phyloP scores from a whole-genome alignment of 345 rosid species.

The Lepidium aucheri region DNA sequence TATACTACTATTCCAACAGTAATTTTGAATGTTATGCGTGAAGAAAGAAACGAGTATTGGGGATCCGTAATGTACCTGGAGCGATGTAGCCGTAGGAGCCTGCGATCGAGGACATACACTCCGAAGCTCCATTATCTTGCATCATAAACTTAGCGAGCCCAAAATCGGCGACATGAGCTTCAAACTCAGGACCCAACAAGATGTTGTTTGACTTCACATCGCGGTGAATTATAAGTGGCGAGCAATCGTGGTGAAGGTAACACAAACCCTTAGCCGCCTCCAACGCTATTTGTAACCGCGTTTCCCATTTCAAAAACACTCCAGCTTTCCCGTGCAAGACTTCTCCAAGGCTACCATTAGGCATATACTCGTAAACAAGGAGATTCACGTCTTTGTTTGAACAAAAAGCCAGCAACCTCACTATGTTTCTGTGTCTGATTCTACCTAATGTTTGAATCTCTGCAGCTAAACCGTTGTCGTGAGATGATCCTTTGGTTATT shows the following conservation, averaged over 20 bases:
- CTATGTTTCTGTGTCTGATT: constrained; percentile 89
- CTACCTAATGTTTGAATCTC: constrained; percentile 83
- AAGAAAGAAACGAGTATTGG: not conserved
- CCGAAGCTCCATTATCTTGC: constrained; percentile 67
- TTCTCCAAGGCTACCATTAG: constrained; percentile 90
- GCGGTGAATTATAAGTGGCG: constrained; percentile 78
- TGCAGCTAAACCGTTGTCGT: constrained; percentile 79
- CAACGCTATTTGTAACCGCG: constrained; percentile 70
- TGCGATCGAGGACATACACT: constrained; percentile 95
- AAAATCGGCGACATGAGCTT: constrained; percentile 97
- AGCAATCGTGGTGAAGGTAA: constrained; percentile 92
- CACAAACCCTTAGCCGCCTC: constrained; percentile 93
- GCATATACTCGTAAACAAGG: constrained; percentile 90
- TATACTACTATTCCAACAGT: too few relatives aligned
- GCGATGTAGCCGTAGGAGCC: constrained; percentile 98
- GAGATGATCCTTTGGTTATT: constrained; percentile 54
- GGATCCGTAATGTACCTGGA: constrained; percentile 52
- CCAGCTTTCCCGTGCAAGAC: constrained; percentile 80
- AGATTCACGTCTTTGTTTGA: constrained; percentile 77
- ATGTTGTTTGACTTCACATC: constrained; percentile 96
- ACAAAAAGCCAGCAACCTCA: constrained; percentile 74
- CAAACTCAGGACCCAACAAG: constrained; percentile 67
- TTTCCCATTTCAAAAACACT: constrained; percentile 55
- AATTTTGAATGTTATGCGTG: too few relatives aligned
- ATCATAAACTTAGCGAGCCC: constrained; percentile 87